Percentiles rank a stretch among this genome's conserved stretches.
phyloP scores from a whole-genome alignment of 202 grass and related monocot genomes.

The Digitaria exilis region DNA sequence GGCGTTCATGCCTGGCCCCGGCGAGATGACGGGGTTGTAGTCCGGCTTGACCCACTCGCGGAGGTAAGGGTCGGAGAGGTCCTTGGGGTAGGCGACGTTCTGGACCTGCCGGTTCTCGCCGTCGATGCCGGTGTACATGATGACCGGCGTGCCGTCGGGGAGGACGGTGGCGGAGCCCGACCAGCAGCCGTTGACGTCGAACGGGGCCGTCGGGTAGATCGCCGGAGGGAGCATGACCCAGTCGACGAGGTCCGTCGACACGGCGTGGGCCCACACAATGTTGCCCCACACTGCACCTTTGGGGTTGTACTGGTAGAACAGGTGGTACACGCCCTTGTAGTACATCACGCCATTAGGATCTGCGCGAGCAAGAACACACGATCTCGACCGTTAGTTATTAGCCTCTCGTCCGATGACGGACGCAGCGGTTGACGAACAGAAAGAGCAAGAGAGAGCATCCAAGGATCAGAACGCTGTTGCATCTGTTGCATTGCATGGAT shows the following conservation, averaged over 20 bases:
- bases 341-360: conserved; percentile 72
- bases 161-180: conserved; percentile 78
- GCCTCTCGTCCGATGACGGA: not conserved
- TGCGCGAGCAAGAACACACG: not conserved
- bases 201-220: conserved; percentile 61
- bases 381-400: not conserved
- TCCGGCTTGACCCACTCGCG: conserved; percentile 74
- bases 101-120: conserved; percentile 51
- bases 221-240: conserved; percentile 64
- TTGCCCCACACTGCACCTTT: conserved; percentile 68
- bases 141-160: conserved; percentile 52
- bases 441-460: too few relatives aligned
- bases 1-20: conserved; percentile 44
- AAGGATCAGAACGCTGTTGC: not conserved
- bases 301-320: conserved; percentile 94
- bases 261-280: conserved; percentile 82
- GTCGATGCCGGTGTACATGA: conserved; percentile 81
- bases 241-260: conserved; percentile 71
- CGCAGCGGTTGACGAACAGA: not conserved
- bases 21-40: conserved; percentile 80
- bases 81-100: conserved; percentile 74
- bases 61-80: conserved; percentile 70
- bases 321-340: conserved; percentile 80
- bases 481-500: not conserved
- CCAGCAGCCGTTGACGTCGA: conserved; percentile 83